A percentile compares a stretch with the other conserved stretches of the same genome.
phyloP scores from a whole-genome alignment of 345 rosid genomes.

The Mallotus nudiflorus region DNA sequence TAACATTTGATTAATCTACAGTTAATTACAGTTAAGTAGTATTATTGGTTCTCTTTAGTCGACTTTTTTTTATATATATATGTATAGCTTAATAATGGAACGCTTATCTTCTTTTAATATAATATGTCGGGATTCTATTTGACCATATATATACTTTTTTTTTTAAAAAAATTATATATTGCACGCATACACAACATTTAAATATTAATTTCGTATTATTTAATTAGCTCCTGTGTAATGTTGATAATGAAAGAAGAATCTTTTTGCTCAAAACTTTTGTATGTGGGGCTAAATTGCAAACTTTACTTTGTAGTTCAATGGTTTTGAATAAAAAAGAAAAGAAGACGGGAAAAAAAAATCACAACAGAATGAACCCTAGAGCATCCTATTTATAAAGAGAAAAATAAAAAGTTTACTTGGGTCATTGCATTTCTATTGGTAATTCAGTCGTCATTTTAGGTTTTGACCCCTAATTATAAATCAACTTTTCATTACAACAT shows the following conservation, averaged over 20 bases:
- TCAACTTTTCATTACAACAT: not conserved
- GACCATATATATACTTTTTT: no score
- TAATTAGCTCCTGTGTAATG: not conserved
- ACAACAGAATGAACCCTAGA: not conserved
- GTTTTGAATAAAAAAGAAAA: not conserved
- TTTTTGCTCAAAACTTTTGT: not conserved
- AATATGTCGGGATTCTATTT: no score
- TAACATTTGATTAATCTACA: not conserved
- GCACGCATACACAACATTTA: not conserved
- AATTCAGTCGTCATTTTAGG: not conserved
- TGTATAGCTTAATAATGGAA: not conserved
- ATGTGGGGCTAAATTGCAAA: not conserved
- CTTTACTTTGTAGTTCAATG: not conserved
- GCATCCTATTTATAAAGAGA: not conserved
- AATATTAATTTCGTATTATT: not conserved
- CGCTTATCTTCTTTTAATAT: no score
- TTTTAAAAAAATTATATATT: no score
- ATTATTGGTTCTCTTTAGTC: not conserved
- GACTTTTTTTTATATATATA: no score
- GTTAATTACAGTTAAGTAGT: not conserved
- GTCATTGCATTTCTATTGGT: not conserved
- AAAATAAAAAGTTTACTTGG: not conserved
- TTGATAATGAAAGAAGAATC: constrained; percentile 13
- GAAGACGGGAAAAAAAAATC: not conserved
- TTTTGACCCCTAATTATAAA: not conserved